Percentiles rank a stretch among this genome's conserved stretches.
These are phyloP conservation scores for Protostelium mycophagum DNA, from an alignment of 78 protist species.

Conservation along the genomic window DNA sequence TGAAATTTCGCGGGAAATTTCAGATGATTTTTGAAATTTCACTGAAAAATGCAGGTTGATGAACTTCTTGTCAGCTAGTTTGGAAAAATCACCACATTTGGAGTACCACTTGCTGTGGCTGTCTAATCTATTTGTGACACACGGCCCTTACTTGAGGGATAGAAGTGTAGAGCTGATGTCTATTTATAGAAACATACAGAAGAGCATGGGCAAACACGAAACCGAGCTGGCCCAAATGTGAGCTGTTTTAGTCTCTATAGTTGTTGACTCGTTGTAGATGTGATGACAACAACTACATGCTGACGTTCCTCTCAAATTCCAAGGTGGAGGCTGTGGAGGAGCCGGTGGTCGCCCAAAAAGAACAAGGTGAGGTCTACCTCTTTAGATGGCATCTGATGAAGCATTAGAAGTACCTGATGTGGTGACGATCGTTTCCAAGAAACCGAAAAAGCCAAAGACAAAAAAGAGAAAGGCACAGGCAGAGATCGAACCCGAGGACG, in stretches of 20 bases:
- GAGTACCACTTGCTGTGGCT: constrained; percentile 75
- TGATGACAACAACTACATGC: constrained; percentile 35
- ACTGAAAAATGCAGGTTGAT: constrained; percentile 55
- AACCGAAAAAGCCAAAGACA: not conserved
- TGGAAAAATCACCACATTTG: constrained; percentile 45
- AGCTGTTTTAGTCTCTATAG: not conserved
- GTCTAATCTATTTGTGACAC: constrained; percentile 24
- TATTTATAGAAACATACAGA: constrained; percentile 52
- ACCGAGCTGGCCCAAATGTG: constrained; percentile 49
- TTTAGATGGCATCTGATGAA: too few species aligned
- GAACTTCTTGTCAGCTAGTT: constrained; percentile 33
- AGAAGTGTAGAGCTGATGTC: constrained; percentile 24
- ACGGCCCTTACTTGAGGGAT: constrained; percentile 51
- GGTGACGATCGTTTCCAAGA: constrained; percentile 3
- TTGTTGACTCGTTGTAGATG: constrained; percentile 12
- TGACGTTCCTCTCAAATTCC: constrained; percentile 15
- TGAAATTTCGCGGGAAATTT: too few species aligned
- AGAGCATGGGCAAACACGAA: constrained; percentile 25
- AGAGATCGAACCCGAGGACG: too few species aligned
- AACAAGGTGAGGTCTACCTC: too few species aligned
- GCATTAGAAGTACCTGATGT: not conserved
- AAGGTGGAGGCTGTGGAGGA: not conserved
- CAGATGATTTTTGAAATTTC: too few species aligned
- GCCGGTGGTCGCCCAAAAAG: too few species aligned
- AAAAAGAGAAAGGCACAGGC: not conserved